Conservation (phyloP, 2,329 filamentous ascomycete species). For the Cladosporium sp. region DNA sequence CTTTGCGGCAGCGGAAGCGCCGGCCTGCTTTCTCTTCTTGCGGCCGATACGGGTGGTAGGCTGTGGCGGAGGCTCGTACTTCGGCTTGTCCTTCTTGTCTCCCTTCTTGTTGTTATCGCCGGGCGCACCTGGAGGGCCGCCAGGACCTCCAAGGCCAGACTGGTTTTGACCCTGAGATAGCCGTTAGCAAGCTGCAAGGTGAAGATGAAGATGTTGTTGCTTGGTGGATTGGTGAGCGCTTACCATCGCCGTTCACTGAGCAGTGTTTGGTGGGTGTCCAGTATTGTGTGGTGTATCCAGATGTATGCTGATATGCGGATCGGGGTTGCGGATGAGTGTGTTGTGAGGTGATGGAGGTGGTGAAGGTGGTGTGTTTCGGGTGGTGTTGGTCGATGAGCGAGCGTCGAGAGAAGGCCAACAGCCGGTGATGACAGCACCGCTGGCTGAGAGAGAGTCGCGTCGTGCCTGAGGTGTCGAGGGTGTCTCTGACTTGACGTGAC, state of each 20-base stretch:
- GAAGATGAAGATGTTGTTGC: not conserved
- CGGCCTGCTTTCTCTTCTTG: conserved; percentile 96
- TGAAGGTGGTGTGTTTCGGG: conserved; percentile 11
- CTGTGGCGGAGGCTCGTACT: conserved; percentile 97
- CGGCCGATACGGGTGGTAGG: conserved; percentile 94
- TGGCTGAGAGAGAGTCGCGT: too few relatives aligned
- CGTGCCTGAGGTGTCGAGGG: conserved; percentile 1
- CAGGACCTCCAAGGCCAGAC: conserved; percentile 68
- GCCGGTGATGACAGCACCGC: not conserved
- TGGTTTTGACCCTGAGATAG: conserved; percentile 68
- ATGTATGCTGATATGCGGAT: not conserved
- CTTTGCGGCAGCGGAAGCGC: conserved; percentile 91
- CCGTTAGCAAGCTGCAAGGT: conserved; percentile 14
- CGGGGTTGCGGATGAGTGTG: not conserved
- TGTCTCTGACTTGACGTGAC: conserved; percentile 1
- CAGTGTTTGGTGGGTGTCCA: not conserved
- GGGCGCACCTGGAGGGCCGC: conserved; percentile 57
- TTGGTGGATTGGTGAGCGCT: conserved; percentile 1
- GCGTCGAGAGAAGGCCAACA: not conserved
- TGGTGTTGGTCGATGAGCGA: conserved; percentile 8
- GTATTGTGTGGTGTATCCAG: not conserved
- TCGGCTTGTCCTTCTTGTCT: conserved; percentile 91
- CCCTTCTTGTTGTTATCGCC: conserved; percentile 92
- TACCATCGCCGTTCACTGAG: conserved; percentile 10
- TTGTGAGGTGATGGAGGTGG: conserved; percentile 11